Conservation (phyloP, 139 green algal species). For the Diplosphaera chodatii region DNA sequence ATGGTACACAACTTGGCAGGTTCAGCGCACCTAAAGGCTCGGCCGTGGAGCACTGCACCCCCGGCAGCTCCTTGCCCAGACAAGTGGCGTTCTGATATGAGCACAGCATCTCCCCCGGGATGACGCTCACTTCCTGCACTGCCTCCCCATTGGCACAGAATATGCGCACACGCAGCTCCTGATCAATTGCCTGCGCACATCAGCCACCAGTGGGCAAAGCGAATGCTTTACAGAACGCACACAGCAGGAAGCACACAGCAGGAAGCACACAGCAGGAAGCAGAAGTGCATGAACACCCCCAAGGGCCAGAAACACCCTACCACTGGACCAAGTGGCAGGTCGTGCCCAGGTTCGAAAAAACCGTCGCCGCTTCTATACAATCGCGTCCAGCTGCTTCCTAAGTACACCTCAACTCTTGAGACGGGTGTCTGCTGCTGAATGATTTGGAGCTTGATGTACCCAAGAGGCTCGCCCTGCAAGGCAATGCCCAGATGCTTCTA, state of each 20-base stretch:
- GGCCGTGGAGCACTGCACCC: too few relatives aligned
- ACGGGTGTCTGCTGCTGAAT: neutral
- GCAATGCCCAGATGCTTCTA: neutral
- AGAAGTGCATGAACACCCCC: too few relatives aligned
- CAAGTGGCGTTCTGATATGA: neutral
- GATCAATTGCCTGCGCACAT: neutral
- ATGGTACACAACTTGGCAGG: too few relatives aligned
- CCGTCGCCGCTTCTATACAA: neutral
- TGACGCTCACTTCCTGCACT: neutral
- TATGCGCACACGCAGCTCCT: neutral
- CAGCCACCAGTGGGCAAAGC: too few relatives aligned
- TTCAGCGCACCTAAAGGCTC: too few relatives aligned
- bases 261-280: too few relatives aligned
- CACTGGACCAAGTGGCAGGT: too few relatives aligned
- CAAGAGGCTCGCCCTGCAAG: neutral
- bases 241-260: too few relatives aligned
- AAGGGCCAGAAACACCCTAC: too few relatives aligned
- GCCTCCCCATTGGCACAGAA: neutral
- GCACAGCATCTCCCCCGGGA: neutral
- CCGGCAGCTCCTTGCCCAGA: too few relatives aligned
- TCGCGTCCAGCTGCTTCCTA: neutral
- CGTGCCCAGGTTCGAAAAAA: neutral
- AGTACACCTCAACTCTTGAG: conserved; percentile 22
- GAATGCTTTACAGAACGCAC: too few relatives aligned
- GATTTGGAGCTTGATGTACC: neutral